A percentile compares a stretch with the other conserved stretches of the same genome.
Conservation (phyloP, 305 asterid genomes). For the Plantago lanceolata region DNA sequence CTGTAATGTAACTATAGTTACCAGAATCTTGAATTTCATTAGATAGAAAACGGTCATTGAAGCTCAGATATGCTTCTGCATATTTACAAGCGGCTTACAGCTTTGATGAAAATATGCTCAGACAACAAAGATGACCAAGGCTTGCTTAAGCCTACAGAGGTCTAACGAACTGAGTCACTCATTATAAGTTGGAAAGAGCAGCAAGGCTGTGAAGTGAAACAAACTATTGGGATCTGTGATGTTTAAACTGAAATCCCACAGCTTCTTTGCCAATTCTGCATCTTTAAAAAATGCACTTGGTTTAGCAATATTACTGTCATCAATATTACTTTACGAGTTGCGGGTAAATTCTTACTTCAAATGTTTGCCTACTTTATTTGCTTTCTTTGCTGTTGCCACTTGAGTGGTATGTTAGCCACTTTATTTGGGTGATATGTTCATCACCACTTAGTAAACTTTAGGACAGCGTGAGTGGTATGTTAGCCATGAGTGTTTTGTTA, state of each 20-base stretch:
- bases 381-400: too few species aligned
- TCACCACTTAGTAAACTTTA: too few species aligned
- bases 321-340: too few species aligned
- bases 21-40: neutral
- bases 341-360: too few species aligned
- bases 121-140: neutral
- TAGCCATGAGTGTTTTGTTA: too few species aligned
- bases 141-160: neutral
- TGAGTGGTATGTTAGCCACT: too few species aligned
- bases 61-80: neutral
- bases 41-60: neutral
- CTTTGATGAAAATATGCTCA: neutral
- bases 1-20: neutral
- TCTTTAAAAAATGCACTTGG: constrained; percentile 36
- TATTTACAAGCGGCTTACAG: too few species aligned
- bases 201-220: neutral
- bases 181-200: neutral
- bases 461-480: too few species aligned
- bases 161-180: neutral
- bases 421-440: too few species aligned
- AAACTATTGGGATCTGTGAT: constrained; percentile 34
- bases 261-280: constrained; percentile 58
- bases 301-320: constrained; percentile 46
- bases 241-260: constrained; percentile 66
- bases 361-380: too few species aligned